phyloP scores from a whole-genome alignment of 306 rosid species.

The Cicer yamashitae region DNA sequence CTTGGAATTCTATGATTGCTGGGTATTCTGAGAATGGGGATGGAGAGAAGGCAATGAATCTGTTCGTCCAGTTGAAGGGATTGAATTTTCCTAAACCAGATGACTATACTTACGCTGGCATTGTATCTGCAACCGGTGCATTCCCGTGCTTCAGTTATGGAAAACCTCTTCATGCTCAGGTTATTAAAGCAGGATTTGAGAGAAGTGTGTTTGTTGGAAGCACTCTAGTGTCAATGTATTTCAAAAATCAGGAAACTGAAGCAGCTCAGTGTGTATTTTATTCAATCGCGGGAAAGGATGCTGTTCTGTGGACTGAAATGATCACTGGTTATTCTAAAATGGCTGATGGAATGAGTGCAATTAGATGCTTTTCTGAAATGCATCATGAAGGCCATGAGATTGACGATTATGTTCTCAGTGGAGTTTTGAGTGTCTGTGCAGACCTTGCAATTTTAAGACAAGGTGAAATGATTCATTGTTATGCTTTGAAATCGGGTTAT shows the following conservation, averaged over 20 bases:
- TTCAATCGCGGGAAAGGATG: slow-evolving; percentile 65
- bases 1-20: slow-evolving; percentile 88
- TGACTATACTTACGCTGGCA: slow-evolving; percentile 72
- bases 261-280: slow-evolving; percentile 61
- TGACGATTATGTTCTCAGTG: slow-evolving; percentile 75
- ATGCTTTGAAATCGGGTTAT: slow-evolving; percentile 66
- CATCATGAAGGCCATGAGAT: slow-evolving; percentile 53
- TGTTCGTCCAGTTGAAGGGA: slow-evolving; percentile 59
- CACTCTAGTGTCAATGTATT: slow-evolving; percentile 76
- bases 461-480: slow-evolving; percentile 83
- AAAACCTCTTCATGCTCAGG: slow-evolving; percentile 74
- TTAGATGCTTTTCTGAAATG: slow-evolving; percentile 66
- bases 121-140: slow-evolving; percentile 59
- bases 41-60: slow-evolving; percentile 61
- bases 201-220: slow-evolving; percentile 70
- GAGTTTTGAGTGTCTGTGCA: slow-evolving; percentile 74
- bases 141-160: slow-evolving; percentile 54
- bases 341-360: slow-evolving; percentile 58
- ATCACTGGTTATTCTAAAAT: slow-evolving; percentile 68
- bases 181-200: slow-evolving; percentile 65
- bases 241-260: slow-evolving; percentile 63
- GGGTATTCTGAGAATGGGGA: slow-evolving; percentile 72
- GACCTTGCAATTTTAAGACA: slow-evolving; percentile 75
- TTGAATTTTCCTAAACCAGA: slow-evolving; percentile 60
- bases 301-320: slow-evolving; percentile 88